Conservation (phyloP, 495 filamentous ascomycete genomes). For the Friedmanniomyces simplex region DNA sequence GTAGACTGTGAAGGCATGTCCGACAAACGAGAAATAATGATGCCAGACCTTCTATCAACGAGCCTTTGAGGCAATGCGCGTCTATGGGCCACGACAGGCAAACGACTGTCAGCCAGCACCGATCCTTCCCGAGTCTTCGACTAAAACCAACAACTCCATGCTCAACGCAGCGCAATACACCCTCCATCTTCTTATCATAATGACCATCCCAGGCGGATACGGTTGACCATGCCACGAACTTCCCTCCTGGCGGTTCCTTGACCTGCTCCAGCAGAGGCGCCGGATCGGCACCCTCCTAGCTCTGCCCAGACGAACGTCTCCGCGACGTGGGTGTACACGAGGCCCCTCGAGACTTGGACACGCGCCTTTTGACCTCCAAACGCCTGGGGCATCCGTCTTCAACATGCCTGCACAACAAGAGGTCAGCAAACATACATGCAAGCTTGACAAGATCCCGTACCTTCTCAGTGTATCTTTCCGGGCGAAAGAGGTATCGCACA, state of each 20-base stretch:
- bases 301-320: background rate
- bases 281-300: background rate
- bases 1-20: background rate
- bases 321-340: background rate
- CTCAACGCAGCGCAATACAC: too few species aligned
- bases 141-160: too few species aligned
- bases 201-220: background rate
- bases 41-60: too few species aligned
- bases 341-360: background rate
- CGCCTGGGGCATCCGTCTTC: conserved; percentile 71
- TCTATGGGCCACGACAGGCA: too few species aligned
- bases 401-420: conserved; percentile 47
- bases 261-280: background rate
- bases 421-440: background rate
- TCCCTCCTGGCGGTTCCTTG: too few species aligned
- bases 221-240: background rate
- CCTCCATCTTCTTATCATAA: too few species aligned
- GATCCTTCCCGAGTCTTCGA: too few species aligned
- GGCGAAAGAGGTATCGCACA: conserved; percentile 65
- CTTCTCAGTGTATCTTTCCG: conserved; percentile 75
- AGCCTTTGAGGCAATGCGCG: too few species aligned
- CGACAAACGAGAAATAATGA: too few species aligned
- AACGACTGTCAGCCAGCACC: too few species aligned
- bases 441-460: conserved; percentile 34
- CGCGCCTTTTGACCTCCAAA: conserved; percentile 40